phyloP scores from a whole-genome alignment of 2,329 filamentous ascomycete genomes.

The Orbilia javanica region DNA sequence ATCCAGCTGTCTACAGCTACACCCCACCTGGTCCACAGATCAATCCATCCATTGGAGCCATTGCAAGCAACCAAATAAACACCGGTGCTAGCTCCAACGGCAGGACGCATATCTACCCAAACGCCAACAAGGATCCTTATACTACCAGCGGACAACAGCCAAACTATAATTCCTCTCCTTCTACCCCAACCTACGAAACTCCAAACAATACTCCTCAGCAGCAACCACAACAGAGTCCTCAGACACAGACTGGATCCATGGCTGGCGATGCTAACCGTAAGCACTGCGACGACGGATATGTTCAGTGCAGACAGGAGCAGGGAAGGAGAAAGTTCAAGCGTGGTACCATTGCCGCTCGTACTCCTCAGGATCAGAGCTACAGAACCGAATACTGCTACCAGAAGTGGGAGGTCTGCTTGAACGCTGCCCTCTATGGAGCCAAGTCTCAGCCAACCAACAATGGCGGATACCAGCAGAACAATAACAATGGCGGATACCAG shows the following conservation, averaged over 20 bases:
- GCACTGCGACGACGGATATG: conserved; percentile 34
- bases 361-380: conserved; percentile 7
- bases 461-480: background rate
- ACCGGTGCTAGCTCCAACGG: conserved; percentile 20
- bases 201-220: background rate
- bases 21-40: conserved; percentile 58
- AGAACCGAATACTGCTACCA: conserved; percentile 39
- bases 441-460: background rate
- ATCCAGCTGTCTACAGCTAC: conserved; percentile 42
- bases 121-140: conserved; percentile 26
- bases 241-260: background rate
- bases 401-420: conserved; percentile 30
- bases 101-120: conserved; percentile 21
- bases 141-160: conserved; percentile 1
- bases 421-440: background rate
- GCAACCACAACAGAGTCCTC: background rate
- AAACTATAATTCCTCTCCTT: background rate
- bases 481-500: background rate
- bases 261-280: conserved; percentile 21
- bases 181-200: background rate
- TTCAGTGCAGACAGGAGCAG: background rate
- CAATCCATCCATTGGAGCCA: background rate
- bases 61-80: conserved; percentile 22
- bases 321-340: conserved; percentile 14
- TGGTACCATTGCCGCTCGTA: conserved; percentile 20